These are phyloP conservation scores for Pythium pectinolyticum DNA, from an alignment of 352 stramenopile species.

Conservation along the genomic window DNA sequence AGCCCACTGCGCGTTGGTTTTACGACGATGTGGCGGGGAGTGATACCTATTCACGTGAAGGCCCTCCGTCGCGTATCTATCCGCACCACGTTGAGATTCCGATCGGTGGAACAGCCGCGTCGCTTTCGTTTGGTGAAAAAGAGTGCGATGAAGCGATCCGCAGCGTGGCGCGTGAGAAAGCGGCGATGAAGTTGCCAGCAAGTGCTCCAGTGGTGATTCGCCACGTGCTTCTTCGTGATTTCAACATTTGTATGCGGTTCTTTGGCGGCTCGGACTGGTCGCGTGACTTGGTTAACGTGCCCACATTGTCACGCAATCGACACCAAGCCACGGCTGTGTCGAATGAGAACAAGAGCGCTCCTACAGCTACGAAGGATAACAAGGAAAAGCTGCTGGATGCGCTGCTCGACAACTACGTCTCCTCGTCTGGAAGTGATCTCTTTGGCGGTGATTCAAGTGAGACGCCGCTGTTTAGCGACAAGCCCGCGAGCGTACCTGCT, in stretches of 20 bases:
- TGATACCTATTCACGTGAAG: conserved; percentile 38
- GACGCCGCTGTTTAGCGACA: conserved; percentile 41
- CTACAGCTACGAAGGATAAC: conserved; percentile 8
- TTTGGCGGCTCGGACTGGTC: conserved; percentile 86
- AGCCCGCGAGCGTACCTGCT: conserved; percentile 36
- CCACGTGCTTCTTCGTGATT: conserved; percentile 82
- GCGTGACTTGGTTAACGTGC: conserved; percentile 46
- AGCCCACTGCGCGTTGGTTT: conserved; percentile 79
- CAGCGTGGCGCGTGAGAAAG: conserved; percentile 66
- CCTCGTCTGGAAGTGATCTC: conserved; percentile 47
- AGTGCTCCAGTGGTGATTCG: conserved; percentile 66
- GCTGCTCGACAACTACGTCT: conserved; percentile 84
- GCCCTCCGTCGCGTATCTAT: conserved; percentile 75
- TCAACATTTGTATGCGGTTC: conserved; percentile 88
- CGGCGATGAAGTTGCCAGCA: conserved; percentile 42
- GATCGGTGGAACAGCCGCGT: conserved; percentile 76
- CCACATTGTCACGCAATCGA: conserved; percentile 17
- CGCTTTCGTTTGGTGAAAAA: conserved; percentile 84
- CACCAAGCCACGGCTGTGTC: conserved; percentile 7
- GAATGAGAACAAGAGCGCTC: conserved; percentile 6
- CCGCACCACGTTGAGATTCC: conserved; percentile 87
- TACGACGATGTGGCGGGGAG: conserved; percentile 59
- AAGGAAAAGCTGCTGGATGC: conserved; percentile 82
- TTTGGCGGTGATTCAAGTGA: conserved; percentile 42
- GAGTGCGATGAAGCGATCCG: conserved; percentile 75